Percentiles rank a stretch among this genome's conserved stretches.
Evolutionary conservation across 495 filamentous ascomycete species (phyloP).

Genomic region (Annulohypoxylon maeteangense): DNA sequence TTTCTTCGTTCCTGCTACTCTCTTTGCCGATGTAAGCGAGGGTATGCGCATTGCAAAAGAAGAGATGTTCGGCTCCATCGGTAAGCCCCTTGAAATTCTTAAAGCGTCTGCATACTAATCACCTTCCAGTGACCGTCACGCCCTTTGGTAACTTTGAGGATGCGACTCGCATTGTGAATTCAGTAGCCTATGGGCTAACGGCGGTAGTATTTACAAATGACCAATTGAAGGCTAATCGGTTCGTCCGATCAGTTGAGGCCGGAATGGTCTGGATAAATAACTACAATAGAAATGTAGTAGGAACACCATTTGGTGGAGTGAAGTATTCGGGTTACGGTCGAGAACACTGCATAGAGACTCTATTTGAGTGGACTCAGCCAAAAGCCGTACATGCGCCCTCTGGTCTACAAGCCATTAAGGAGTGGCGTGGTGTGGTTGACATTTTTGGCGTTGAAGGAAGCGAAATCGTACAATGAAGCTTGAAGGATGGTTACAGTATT

Average conservation of each 20-base stretch:
- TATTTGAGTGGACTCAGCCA: constrained; percentile 20
- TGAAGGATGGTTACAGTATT: background rate
- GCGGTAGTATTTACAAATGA: constrained; percentile 30
- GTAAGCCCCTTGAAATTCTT: constrained; percentile 9
- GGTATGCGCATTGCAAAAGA: constrained; percentile 71
- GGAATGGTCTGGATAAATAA: constrained; percentile 32
- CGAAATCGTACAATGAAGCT: constrained; percentile 1
- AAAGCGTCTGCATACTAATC: background rate
- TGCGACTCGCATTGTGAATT: constrained; percentile 45
- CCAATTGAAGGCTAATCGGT: constrained; percentile 29
- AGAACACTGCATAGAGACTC: constrained; percentile 20
- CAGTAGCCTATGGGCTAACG: constrained; percentile 25
- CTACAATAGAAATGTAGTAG: constrained; percentile 19
- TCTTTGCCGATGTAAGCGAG: constrained; percentile 72
- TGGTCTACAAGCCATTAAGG: constrained; percentile 7
- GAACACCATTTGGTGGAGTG: constrained; percentile 28
- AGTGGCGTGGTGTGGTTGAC: constrained; percentile 25
- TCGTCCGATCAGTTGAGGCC: constrained; percentile 23
- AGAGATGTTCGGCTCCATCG: constrained; percentile 77
- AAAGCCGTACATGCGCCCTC: constrained; percentile 15
- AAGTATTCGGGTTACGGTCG: constrained; percentile 27
- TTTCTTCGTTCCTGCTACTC: constrained; percentile 68
- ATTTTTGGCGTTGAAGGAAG: constrained; percentile 20
- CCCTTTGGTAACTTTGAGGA: constrained; percentile 50
- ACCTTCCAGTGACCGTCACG: constrained; percentile 26